Conservation (phyloP, 2,329 filamentous ascomycete genomes). For the Pseudogymnoascus sp. region DNA sequence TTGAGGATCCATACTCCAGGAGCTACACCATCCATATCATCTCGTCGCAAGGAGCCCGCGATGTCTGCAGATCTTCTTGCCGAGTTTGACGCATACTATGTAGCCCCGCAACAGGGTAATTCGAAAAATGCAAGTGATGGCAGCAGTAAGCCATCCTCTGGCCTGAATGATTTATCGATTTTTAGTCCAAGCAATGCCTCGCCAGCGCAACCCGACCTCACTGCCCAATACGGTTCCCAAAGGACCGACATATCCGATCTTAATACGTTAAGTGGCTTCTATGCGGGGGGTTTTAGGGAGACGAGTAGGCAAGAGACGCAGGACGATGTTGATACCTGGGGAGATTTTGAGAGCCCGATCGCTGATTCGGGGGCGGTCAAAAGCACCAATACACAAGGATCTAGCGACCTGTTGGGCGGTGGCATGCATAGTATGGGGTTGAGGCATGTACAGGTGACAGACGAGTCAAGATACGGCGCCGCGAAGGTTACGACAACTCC, state of each 20-base stretch:
- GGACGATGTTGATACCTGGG: slow-evolving; percentile 7
- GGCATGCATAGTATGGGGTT: not conserved
- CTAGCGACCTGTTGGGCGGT: not conserved
- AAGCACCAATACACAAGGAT: not conserved
- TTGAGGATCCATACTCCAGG: not conserved
- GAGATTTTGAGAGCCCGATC: slow-evolving; percentile 8
- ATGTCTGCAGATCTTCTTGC: slow-evolving; percentile 64
- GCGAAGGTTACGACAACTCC: not conserved
- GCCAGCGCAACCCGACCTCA: not conserved
- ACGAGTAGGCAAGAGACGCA: not conserved
- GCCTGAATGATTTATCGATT: slow-evolving; percentile 1
- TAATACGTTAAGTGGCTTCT: not conserved
- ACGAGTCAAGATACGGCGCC: not conserved
- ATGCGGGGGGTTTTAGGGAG: not conserved
- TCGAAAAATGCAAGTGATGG: not conserved
- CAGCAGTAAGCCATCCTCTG: slow-evolving; percentile 2
- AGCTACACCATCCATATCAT: not conserved
- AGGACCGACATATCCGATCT: not conserved
- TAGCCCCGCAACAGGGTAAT: slow-evolving; percentile 24
- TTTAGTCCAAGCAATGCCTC: not conserved
- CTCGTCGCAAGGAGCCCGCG: slow-evolving; percentile 4
- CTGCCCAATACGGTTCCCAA: not conserved
- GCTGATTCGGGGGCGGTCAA: not conserved
- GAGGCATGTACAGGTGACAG: not conserved
- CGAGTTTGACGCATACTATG: slow-evolving; percentile 48